Evolutionary conservation across 371 early-diverging fungal species (phyloP).

Genomic region (Circinella minor): DNA sequence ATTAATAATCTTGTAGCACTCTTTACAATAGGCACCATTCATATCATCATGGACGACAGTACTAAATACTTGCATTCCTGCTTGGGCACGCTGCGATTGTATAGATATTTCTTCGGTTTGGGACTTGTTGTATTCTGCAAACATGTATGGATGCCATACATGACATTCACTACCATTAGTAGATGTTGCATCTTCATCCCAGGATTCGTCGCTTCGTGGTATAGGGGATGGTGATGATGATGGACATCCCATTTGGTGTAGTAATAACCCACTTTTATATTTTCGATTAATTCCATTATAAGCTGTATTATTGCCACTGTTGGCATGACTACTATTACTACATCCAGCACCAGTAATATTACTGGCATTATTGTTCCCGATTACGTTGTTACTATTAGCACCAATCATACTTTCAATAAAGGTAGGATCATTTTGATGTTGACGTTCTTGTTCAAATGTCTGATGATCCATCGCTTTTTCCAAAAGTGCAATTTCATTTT

Average conservation of each 20-base stretch:
- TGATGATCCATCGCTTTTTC: conserved; percentile 34
- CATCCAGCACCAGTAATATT: no score
- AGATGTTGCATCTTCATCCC: conserved; percentile 5
- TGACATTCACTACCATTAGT: conserved; percentile 24
- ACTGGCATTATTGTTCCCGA: no score
- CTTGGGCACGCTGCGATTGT: conserved; percentile 6
- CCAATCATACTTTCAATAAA: conserved; percentile 27
- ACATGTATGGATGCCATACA: conserved; percentile 52
- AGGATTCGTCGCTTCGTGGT: conserved; percentile 8
- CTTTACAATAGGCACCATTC: conserved; percentile 48
- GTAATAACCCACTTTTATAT: conserved; percentile 15
- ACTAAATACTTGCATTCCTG: background rate
- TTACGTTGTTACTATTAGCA: background rate
- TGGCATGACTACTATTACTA: no score
- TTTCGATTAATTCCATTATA: conserved; percentile 26
- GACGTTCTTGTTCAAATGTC: conserved; percentile 36
- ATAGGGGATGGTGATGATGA: background rate
- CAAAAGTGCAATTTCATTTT: conserved; percentile 33
- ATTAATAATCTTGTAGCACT: conserved; percentile 52
- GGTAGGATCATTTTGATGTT: conserved; percentile 19
- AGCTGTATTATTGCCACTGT: conserved; percentile 3
- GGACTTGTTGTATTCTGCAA: conserved; percentile 18
- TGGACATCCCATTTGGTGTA: background rate
- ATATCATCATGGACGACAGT: conserved; percentile 27
- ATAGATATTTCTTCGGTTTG: conserved; percentile 12